Conservation (phyloP, 2,329 filamentous ascomycete genomes). For the Fusarium nygamai region DNA sequence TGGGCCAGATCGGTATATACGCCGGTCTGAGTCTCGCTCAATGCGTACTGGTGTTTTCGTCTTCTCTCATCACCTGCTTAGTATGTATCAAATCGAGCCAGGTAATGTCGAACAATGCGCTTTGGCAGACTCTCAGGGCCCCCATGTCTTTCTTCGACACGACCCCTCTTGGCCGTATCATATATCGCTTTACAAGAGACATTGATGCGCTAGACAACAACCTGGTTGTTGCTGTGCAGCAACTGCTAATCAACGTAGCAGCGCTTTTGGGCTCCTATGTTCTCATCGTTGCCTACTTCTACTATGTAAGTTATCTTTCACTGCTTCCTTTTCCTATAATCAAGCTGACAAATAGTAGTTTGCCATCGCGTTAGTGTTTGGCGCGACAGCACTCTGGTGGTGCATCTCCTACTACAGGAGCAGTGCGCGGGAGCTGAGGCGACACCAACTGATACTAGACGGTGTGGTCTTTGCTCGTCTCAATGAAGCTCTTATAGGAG, state of each 20-base stretch:
- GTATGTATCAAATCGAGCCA: not conserved
- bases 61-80: not conserved
- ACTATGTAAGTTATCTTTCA: not conserved
- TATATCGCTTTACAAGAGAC: not conserved
- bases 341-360: not conserved
- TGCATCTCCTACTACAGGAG: not conserved
- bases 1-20: not conserved
- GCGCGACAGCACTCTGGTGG: not conserved
- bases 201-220: not conserved
- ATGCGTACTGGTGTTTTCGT: not conserved
- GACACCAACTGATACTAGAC: not conserved
- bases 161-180: not conserved
- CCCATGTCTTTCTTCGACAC: not conserved
- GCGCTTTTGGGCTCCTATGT: not conserved
- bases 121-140: not conserved
- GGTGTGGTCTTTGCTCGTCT: not conserved
- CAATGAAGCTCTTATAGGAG: not conserved
- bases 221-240: not conserved
- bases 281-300: not conserved
- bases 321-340: fast-evolving
- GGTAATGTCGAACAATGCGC: not conserved
- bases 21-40: not conserved
- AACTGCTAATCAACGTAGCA: not conserved
- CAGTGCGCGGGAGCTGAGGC: not conserved
- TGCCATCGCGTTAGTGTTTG: not conserved